These are phyloP conservation scores for Kwoniella sp. DNA, from an alignment of 768 basidiomycete genomes.

Conservation along the genomic window DNA sequence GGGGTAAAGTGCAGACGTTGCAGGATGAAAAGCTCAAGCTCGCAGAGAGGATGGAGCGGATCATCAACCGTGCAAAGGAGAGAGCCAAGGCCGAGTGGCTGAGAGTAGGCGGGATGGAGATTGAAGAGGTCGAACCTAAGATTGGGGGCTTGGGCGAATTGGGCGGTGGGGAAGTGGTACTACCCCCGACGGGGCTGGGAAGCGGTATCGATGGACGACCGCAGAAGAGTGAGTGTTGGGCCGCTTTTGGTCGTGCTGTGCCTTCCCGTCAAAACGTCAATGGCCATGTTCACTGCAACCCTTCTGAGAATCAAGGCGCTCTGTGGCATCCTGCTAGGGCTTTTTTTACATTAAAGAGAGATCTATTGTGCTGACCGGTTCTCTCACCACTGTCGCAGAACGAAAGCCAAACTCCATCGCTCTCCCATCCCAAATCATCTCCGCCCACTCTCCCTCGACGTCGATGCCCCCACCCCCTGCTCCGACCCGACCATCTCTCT, in stretches of 20 bases:
- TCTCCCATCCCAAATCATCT: constrained; percentile 27
- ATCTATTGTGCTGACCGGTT: no score
- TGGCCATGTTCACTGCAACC: neutral
- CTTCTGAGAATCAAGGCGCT: no score
- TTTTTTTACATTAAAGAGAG: no score
- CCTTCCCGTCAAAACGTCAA: no score
- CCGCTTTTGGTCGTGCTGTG: neutral
- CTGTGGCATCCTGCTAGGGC: no score
- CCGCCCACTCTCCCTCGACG: constrained; percentile 19
- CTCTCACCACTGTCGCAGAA: no score
- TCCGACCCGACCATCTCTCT: constrained; percentile 18
- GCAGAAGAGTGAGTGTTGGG: constrained; percentile 43
- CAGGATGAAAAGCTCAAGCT: constrained; percentile 52
- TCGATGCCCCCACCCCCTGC: constrained; percentile 37
- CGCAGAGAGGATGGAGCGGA: constrained; percentile 47
- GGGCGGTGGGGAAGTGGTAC: constrained; percentile 36
- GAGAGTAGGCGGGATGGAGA: constrained; percentile 51
- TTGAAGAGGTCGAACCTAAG: constrained; percentile 33
- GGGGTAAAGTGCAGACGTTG: constrained; percentile 48
- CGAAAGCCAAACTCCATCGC: constrained; percentile 40
- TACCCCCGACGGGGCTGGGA: constrained; percentile 41
- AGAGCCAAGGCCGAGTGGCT: constrained; percentile 51
- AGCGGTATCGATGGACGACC: constrained; percentile 36
- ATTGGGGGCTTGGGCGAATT: constrained; percentile 34
- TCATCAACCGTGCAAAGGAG: constrained; percentile 46